Percentiles rank a stretch among this genome's conserved stretches.
phyloP scores from a whole-genome alignment of 2,329 filamentous ascomycete genomes.

The Beauveria varroae region DNA sequence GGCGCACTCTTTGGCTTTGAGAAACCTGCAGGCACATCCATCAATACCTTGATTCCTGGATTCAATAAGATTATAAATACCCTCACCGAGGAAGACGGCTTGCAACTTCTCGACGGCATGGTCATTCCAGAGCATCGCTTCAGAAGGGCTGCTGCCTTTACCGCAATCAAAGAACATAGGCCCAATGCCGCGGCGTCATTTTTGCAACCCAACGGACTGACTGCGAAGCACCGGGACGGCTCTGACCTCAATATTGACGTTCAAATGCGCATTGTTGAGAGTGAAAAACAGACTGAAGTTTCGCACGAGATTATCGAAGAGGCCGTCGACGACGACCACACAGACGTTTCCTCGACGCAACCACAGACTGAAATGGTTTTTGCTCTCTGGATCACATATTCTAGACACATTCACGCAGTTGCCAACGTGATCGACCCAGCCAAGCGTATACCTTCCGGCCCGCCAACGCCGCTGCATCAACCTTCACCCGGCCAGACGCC shows the following conservation, averaged over 20 bases:
- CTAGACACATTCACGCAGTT: slow-evolving; percentile 77
- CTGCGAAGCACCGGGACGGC: slow-evolving; percentile 82
- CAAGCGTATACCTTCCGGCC: slow-evolving; percentile 39
- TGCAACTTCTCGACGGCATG: slow-evolving; percentile 83
- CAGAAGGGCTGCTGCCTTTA: slow-evolving; percentile 74
- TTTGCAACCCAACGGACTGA: slow-evolving; percentile 73
- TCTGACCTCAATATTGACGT: slow-evolving; percentile 89
- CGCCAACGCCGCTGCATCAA: slow-evolving; percentile 66
- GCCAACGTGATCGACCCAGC: slow-evolving; percentile 52
- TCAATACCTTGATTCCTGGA: slow-evolving; percentile 74
- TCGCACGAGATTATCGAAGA: slow-evolving; percentile 60
- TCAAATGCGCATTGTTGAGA: slow-evolving; percentile 93
- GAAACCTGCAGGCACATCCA: slow-evolving; percentile 69
- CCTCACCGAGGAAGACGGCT: slow-evolving; percentile 77
- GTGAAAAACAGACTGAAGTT: slow-evolving; percentile 59
- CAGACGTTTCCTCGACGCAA: slow-evolving; percentile 23
- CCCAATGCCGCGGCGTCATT: slow-evolving; percentile 74
- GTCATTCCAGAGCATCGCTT: slow-evolving; percentile 96
- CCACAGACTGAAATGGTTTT: slow-evolving; percentile 73
- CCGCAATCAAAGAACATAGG: slow-evolving; percentile 76
- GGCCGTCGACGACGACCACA: slow-evolving; percentile 38
- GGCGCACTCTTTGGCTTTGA: slow-evolving; percentile 86
- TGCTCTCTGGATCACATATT: slow-evolving; percentile 96
- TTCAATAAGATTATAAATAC: slow-evolving; percentile 80
- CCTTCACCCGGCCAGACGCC: slow-evolving; percentile 67